Percentiles rank a stretch among this genome's conserved stretches.
These are phyloP conservation scores for Prototheca wickerhamii DNA, from an alignment of 163 green algal genomes.

Conservation along the genomic window DNA sequence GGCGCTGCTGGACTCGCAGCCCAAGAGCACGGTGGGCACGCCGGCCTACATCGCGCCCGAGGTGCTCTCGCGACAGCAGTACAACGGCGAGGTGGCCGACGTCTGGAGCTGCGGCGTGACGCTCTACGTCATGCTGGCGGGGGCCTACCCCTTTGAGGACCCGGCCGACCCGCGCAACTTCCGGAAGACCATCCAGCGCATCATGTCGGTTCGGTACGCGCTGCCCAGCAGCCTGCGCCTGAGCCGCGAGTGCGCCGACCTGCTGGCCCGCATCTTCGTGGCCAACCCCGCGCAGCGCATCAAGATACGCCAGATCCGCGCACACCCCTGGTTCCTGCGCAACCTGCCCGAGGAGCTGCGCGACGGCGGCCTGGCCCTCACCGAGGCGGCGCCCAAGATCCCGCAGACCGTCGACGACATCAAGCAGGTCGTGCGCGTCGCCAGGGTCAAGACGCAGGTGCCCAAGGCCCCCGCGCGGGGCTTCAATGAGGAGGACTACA, in stretches of 20 bases:
- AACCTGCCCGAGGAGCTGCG: constrained; percentile 39
- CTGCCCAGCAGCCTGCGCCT: constrained; percentile 76
- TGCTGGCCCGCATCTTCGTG: constrained; percentile 89
- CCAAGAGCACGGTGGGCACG: constrained; percentile 97
- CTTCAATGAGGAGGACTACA: constrained; percentile 58
- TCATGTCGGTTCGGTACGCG: constrained; percentile 87
- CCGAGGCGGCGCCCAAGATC: constrained; percentile 29
- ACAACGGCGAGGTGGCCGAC: constrained; percentile 80
- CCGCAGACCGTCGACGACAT: constrained; percentile 70
- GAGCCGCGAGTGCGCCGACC: constrained; percentile 77
- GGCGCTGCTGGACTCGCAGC: constrained; percentile 76
- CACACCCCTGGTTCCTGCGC: constrained; percentile 77
- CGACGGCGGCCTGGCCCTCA: constrained; percentile 32
- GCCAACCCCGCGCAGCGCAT: constrained; percentile 76
- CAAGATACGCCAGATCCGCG: constrained; percentile 70
- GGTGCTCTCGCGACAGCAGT: constrained; percentile 78
- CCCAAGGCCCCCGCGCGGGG: constrained; percentile 5
- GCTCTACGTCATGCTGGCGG: constrained; percentile 97
- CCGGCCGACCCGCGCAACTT: constrained; percentile 90
- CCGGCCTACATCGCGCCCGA: constrained; percentile 88
- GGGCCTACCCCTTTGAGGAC: constrained; percentile 96
- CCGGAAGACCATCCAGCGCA: constrained; percentile 93
- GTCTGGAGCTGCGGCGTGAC: constrained; percentile 96
- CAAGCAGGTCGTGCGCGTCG: constrained; percentile 47
- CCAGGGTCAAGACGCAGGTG: constrained; percentile 28